Base-by-base conservation (phyloP, 441 rosid genomes). In the Pelargonium australe region DNA sequence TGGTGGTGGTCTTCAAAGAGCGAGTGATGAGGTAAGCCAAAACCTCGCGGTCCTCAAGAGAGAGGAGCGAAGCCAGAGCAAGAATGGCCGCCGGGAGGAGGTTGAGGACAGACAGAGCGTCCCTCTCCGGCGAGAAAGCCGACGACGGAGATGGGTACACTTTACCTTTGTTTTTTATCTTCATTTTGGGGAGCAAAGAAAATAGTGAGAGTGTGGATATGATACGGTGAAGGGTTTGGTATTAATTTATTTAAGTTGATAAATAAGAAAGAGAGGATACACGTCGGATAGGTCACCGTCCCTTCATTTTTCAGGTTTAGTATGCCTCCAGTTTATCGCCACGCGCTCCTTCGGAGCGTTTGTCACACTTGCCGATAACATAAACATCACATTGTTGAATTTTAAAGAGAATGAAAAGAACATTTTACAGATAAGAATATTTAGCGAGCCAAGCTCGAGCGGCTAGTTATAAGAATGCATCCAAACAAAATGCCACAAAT, bases 151-250 rank as follows among this genome's bases (percentile, higher is more conserved):
- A 85, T 0, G 94, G 96, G 76, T 84, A 70, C 3, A 93, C 85
- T 86, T 87, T 92, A 13, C 98, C 98, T 77, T 93, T 92, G 84
- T 86, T 84, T 70, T 90, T 89, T 76, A 86, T 75, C 85, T 89
- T 89, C 96, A 86, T 87, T 23, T 68, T 57, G 37, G 44, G 6
- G 63, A 57, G 66, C 14, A 41, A 37, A 2, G 7, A 14, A 20
- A 2, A 58, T 12, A 28, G n/a, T 61, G 62, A 16, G 63, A 1
- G 23, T 3, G 11, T 4, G 17, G 58, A 5, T 4, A 40, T 16
- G n/a, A 17, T 3, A 2, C 7, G 41, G 8, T 5, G n/a, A 14
- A 20, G 65, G 43, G 9, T 13, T 25, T 17, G 1, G 45, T 28
- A 9, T 40, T 55, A 6, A 51, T 55, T 45, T 12, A 44, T 45